phyloP scores from a whole-genome alignment of 2,329 filamentous ascomycete genomes.

The Penicillium verrucosum region DNA sequence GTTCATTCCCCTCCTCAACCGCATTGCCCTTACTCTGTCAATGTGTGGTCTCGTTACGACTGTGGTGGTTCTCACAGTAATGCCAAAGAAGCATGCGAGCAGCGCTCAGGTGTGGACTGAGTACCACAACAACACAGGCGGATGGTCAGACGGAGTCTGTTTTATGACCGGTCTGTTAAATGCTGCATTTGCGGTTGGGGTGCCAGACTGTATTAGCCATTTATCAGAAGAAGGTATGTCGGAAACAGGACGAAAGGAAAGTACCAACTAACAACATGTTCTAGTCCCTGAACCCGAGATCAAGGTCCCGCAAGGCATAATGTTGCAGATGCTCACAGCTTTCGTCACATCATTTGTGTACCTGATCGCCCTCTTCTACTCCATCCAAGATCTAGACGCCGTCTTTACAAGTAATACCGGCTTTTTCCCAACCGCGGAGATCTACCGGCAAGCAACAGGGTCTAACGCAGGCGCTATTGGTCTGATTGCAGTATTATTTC shows the following conservation, averaged over 20 bases:
- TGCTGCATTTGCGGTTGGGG: conserved; percentile 64
- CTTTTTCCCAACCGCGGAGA: conserved; percentile 62
- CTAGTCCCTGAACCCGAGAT: conserved; percentile 27
- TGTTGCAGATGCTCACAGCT: conserved; percentile 45
- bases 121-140: conserved; percentile 31
- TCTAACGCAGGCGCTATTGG: conserved; percentile 52
- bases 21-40: conserved; percentile 54
- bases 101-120: conserved; percentile 28
- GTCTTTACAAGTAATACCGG: conserved; percentile 47
- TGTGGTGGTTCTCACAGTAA: conserved; percentile 47
- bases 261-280: neutral
- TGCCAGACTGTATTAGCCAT: conserved; percentile 62
- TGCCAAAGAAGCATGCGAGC: conserved; percentile 43
- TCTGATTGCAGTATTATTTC: conserved; percentile 53
- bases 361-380: conserved; percentile 44
- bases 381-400: conserved; percentile 46
- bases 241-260: neutral
- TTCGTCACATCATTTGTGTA: conserved; percentile 47
- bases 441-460: conserved; percentile 60
- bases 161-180: conserved; percentile 63
- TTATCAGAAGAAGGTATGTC: conserved; percentile 54
- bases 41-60: conserved; percentile 48
- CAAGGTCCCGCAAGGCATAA: conserved; percentile 47
- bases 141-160: conserved; percentile 33
- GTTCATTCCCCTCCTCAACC: conserved; percentile 49